These are phyloP conservation scores for Glycine tomentella DNA, from an alignment of 306 rosid species.

Conservation along the genomic window DNA sequence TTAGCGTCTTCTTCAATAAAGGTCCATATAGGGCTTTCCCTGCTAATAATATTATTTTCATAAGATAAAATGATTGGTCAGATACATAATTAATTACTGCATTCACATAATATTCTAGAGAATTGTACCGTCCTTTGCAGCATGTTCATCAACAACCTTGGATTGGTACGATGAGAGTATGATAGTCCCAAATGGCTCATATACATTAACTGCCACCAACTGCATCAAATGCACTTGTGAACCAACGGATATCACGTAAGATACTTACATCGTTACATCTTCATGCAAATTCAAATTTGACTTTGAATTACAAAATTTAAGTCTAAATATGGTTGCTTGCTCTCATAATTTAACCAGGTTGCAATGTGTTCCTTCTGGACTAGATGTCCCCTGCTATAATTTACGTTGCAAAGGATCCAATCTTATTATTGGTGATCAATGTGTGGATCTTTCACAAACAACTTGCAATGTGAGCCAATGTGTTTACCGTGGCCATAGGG, in stretches of 20 bases:
- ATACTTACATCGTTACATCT: background rate
- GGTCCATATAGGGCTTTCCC: background rate
- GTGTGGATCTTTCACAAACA: constrained; percentile 30
- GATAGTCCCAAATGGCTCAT: constrained; percentile 61
- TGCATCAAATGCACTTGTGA: constrained; percentile 66
- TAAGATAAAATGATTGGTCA: constrained; percentile 2
- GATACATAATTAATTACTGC: constrained; percentile 14
- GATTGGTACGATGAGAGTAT: constrained; percentile 62
- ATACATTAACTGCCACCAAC: constrained; percentile 55
- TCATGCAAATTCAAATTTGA: background rate
- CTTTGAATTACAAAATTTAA: background rate
- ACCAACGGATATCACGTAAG: constrained; percentile 53
- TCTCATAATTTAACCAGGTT: constrained; percentile 45
- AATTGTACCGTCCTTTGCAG: constrained; percentile 49
- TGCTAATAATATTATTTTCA: too few species aligned
- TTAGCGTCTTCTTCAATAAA: too few species aligned
- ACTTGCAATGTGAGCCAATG: constrained; percentile 56
- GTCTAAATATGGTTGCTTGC: background rate
- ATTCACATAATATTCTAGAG: constrained; percentile 31
- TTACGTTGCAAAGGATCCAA: constrained; percentile 59
- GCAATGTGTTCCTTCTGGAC: constrained; percentile 62
- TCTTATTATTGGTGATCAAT: constrained; percentile 53
- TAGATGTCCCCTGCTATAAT: constrained; percentile 52
- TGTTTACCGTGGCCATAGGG: constrained; percentile 63
- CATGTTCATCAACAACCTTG: constrained; percentile 59